Base-by-base conservation (phyloP, 768 basidiomycete species). In the Termitomyces sp. region DNA sequence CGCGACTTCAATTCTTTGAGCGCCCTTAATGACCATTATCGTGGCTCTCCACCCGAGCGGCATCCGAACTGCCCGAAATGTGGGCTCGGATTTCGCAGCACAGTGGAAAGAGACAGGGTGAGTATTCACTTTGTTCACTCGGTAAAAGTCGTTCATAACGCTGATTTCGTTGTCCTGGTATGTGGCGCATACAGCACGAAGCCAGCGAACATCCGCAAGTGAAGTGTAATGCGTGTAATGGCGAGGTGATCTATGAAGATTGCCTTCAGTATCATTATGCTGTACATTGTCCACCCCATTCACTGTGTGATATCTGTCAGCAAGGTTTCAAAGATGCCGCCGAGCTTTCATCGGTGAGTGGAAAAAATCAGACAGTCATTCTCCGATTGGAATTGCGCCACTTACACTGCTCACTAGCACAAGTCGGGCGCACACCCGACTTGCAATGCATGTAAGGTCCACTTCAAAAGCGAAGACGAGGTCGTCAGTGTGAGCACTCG, bases 1-100 rank as follows among this genome's bases (percentile, higher is more conserved):
- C 30, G 57, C 2, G 41, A 32, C 2, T 58, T 49, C 22, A 24
- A 30, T 8, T 35, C 57, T 22, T 15, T 38, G 14, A 19, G 10
- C 24, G 57, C 57, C 7, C 52, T 58, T 0, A 30, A 49, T 2
- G 57, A 58, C 21, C 57, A 58, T 17, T 58, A 54, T 32, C 52
- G 57, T 32, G 57, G 57, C 0, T 42, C 57, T 12, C 46, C 47
- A 2, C 26, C 40, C 22, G 55, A 56, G 19, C 55, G 55, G 17
- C 57, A 58, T 44, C 57, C 57, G 8, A 58, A 58, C 17, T 58
- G 57, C 44, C 47, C 42, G 10, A 21, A 22, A 3, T 58, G 57
- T 15, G 57, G 57, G 11, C 47, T 48, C n/a, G 57, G 57, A 6
- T 58, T 54, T 22, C 45, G 53, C 1, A 40, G 49, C 21, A 8